phyloP scores from a whole-genome alignment of 768 basidiomycete genomes.

The Coprinopsis sp. region DNA sequence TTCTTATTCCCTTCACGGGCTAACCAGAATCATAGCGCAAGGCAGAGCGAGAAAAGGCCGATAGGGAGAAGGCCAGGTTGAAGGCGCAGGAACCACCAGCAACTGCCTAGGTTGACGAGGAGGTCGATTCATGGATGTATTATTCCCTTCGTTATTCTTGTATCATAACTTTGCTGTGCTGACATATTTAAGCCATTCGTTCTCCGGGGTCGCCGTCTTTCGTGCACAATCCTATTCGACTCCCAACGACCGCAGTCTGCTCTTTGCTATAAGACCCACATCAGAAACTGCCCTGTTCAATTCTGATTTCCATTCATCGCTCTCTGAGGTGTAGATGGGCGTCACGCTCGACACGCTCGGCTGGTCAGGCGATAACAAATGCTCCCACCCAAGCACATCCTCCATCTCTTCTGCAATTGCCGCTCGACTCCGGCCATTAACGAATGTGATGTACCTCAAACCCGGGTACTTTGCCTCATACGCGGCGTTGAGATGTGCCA shows the following conservation, averaged over 20 bases:
- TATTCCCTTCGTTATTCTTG: no score
- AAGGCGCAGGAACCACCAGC: background rate
- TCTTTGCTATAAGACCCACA: constrained; percentile 73
- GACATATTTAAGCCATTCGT: no score
- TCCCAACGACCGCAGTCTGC: constrained; percentile 48
- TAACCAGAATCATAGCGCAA: constrained; percentile 19
- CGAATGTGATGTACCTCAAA: constrained; percentile 87
- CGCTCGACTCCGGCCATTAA: constrained; percentile 74
- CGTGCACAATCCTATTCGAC: constrained; percentile 23
- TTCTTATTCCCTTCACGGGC: background rate
- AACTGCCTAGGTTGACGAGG: background rate
- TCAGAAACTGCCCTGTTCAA: constrained; percentile 68
- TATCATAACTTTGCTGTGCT: no score
- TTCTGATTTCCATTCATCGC: constrained; percentile 59
- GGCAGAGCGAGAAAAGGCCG: constrained; percentile 27
- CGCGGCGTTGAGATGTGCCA: constrained; percentile 69
- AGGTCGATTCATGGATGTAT: no score
- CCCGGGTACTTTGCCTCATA: constrained; percentile 75
- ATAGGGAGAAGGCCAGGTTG: constrained; percentile 7
- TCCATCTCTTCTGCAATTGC: constrained; percentile 81
- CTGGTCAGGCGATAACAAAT: constrained; percentile 42
- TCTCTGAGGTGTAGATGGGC: constrained; percentile 29
- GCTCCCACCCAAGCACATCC: constrained; percentile 47
- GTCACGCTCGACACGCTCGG: constrained; percentile 34
- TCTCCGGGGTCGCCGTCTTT: background rate